phyloP scores from a whole-genome alignment of 1,139 yeast species.

The Pichia sp. region DNA sequence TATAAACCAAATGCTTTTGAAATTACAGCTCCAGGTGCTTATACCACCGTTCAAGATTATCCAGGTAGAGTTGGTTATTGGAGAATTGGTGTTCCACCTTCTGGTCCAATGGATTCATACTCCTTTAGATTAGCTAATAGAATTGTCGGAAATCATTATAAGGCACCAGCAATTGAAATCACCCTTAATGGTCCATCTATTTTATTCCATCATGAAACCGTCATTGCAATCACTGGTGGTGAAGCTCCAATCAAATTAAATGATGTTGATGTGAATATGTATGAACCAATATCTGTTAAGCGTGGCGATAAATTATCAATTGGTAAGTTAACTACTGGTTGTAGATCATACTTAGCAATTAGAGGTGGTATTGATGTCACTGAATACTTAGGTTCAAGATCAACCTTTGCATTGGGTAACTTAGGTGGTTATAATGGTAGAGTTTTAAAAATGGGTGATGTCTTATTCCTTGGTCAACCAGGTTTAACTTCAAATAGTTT shows the following conservation, averaged over 20 bases:
- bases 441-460: conserved; percentile 86
- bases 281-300: conserved; percentile 63
- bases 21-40: conserved; percentile 80
- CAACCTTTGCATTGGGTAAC: conserved; percentile 91
- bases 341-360: conserved; percentile 83
- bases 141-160: conserved; percentile 76
- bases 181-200: conserved; percentile 84
- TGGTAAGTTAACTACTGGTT: conserved; percentile 76
- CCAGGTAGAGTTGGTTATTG: conserved; percentile 90
- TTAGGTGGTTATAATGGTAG: conserved; percentile 95
- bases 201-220: conserved; percentile 71
- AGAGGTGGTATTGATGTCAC: conserved; percentile 93
- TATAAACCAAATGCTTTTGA: conserved; percentile 83
- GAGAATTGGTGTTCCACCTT: conserved; percentile 95
- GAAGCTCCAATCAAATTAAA: conserved; percentile 59
- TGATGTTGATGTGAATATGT: conserved; percentile 46
- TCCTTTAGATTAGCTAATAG: conserved; percentile 85
- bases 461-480: conserved; percentile 77
- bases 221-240: conserved; percentile 86
- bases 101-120: conserved; percentile 96
- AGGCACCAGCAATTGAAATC: conserved; percentile 85
- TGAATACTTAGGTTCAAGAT: conserved; percentile 90
- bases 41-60: conserved; percentile 91
- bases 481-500: conserved; percentile 58
- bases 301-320: conserved; percentile 73